phyloP scores from a whole-genome alignment of 2,329 filamentous ascomycete genomes.

The Scedosporium minutisporum region DNA sequence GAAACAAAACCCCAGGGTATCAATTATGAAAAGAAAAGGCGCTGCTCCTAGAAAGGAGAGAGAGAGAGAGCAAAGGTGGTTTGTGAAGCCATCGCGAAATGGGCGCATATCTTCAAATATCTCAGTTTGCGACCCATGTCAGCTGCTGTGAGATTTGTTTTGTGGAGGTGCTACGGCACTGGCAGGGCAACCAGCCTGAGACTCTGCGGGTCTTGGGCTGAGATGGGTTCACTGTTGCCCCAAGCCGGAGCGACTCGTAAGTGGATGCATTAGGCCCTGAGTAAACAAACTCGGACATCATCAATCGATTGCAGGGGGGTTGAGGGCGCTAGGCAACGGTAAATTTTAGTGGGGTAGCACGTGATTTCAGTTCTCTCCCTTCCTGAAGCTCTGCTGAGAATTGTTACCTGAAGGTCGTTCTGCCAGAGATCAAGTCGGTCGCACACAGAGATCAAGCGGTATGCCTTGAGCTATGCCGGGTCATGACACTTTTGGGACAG shows the following conservation, averaged over 20 bases:
- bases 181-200: constrained; percentile 2
- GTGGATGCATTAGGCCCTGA: not conserved
- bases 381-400: too few relatives aligned
- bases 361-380: too few relatives aligned
- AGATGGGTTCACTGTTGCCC: not conserved
- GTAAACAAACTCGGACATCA: not conserved
- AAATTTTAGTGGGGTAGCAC: not conserved
- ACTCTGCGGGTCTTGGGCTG: not conserved
- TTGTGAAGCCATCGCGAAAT: not conserved
- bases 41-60: not conserved
- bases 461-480: too few relatives aligned
- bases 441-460: too few relatives aligned
- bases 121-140: not conserved
- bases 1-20: constrained; percentile 4
- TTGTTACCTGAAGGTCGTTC: too few relatives aligned
- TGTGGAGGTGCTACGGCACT: constrained; percentile 1
- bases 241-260: not conserved
- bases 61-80: not conserved
- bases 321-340: not conserved
- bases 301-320: not conserved
- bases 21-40: not conserved
- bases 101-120: not conserved
- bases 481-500: too few relatives aligned
- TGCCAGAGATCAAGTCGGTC: too few relatives aligned
- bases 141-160: not conserved